Evolutionary conservation across 2,329 filamentous ascomycete species (phyloP).

Genomic region (Fusarium subglutinans): DNA sequence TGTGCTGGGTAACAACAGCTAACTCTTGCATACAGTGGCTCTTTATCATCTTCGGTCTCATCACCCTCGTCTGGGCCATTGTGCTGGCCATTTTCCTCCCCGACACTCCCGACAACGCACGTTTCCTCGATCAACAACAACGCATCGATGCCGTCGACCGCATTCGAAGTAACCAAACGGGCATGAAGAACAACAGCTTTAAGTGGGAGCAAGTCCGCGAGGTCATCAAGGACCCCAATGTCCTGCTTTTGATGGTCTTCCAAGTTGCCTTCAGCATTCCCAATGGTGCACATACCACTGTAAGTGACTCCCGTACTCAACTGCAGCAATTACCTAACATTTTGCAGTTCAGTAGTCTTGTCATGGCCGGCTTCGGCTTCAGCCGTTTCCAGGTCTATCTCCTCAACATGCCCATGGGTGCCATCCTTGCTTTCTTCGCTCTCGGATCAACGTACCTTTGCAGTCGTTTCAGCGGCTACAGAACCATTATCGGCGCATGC

Average conservation of each 20-base stretch:
- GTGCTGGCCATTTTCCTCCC: slow-evolving; percentile 28
- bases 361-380: slow-evolving; percentile 39
- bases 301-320: not conserved
- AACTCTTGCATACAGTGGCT: slow-evolving; percentile 8
- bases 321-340: not conserved
- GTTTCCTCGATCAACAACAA: slow-evolving; percentile 27
- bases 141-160: slow-evolving; percentile 24
- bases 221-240: slow-evolving; percentile 31
- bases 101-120: slow-evolving; percentile 25
- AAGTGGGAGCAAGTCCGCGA: slow-evolving; percentile 38
- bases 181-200: slow-evolving; percentile 32
- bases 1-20: rapidly evolving
- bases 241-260: slow-evolving; percentile 34
- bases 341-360: slow-evolving; percentile 31
- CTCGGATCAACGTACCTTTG: slow-evolving; percentile 30
- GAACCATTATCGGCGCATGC: slow-evolving; percentile 28
- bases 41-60: slow-evolving; percentile 36
- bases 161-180: slow-evolving; percentile 32
- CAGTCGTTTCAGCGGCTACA: slow-evolving; percentile 29
- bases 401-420: slow-evolving; percentile 38
- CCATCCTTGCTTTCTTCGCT: slow-evolving; percentile 26
- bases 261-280: slow-evolving; percentile 34
- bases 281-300: slow-evolving; percentile 34
- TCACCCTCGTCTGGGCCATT: slow-evolving; percentile 30
- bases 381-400: slow-evolving; percentile 32